Percentiles rank a stretch among this genome's conserved stretches.
Conservation (phyloP, 805 yeast species). For the Candida wancherniae region DNA sequence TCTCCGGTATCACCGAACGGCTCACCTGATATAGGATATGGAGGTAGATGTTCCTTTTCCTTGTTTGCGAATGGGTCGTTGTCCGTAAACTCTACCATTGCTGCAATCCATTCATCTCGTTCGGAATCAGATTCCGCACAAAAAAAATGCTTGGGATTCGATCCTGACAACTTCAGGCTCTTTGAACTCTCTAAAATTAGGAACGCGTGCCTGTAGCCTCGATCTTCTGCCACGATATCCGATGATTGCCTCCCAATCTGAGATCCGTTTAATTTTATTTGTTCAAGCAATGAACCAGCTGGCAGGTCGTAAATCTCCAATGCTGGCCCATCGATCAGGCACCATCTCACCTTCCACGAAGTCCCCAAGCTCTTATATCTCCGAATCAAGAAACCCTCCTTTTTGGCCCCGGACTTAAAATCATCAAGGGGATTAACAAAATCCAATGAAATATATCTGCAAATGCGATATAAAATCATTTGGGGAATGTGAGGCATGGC, state of each 20-base stretch:
- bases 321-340: slow-evolving; percentile 56
- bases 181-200: slow-evolving; percentile 46
- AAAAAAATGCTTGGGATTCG: slow-evolving; percentile 52
- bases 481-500: slow-evolving; percentile 55
- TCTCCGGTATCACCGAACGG: too few relatives aligned
- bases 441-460: slow-evolving; percentile 64
- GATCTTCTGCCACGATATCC: slow-evolving; percentile 39
- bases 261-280: slow-evolving; percentile 44
- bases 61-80: slow-evolving; percentile 10
- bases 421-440: slow-evolving; percentile 57
- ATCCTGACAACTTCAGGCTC: slow-evolving; percentile 26
- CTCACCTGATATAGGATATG: neutral
- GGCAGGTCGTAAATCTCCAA: slow-evolving; percentile 55
- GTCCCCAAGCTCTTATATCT: slow-evolving; percentile 60
- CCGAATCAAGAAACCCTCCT: slow-evolving; percentile 63
- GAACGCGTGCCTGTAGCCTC: slow-evolving; percentile 58
- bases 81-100: slow-evolving; percentile 32
- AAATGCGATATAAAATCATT: slow-evolving; percentile 46
- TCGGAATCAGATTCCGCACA: slow-evolving; percentile 80
- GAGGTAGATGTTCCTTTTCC: neutral
- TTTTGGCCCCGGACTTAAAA: slow-evolving; percentile 47
- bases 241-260: slow-evolving; percentile 52
- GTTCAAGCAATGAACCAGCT: slow-evolving; percentile 52
- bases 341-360: slow-evolving; percentile 67
- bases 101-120: slow-evolving; percentile 66